Evolutionary conservation across 2,329 filamentous ascomycete species (phyloP), one percentile per base, ranked within the genome.

Genomic region (Xylaria sp.): DNA sequence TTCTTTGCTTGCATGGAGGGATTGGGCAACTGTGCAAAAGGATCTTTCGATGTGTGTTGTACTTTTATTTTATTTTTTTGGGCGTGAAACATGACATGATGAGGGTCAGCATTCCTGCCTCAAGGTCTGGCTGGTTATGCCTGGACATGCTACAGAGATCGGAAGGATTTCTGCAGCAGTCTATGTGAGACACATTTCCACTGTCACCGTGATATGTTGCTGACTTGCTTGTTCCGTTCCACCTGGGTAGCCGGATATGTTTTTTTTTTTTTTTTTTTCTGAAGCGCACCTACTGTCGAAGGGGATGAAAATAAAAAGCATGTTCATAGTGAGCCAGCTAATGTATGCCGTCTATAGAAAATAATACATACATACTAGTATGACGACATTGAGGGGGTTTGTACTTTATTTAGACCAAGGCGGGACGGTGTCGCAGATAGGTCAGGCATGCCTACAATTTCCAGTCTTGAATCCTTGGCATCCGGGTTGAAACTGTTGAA

Each of bases 1-100:
- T 44, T 33, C 37, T 23, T 43, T 40, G 47, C 44, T 51, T 33
- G 25, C 52, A 57, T 44, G 57, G 56, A 52, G 57, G 51, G 52
- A 58, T 63, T 55, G 57, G 53, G 49, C 60, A 56, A 27, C 31
- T 43, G 56, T 55, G 44, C 55, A 59, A 51, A 48, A 51, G 29
- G 25, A 10, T 21, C 23, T 31, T 49, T 44, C 27, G 29, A 25
- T 15, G 25, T 35, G 49, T 53, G 11, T 38, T 29, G n/a, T 23
- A 35, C 29, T 11, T 35, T 21, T 41, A 44, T 19, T 37, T 29
- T 51, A 15, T 11, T 46, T 17, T 37, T 52, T 46, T 47, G 49
- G 51, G 43, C 52, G 21, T 44, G 29, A 38, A 41, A 61, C 15
- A 31, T 31, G 37, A 35, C 40, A 43, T 58, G 54, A 58, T 54